Evolutionary conservation across 2,329 filamentous ascomycete species (phyloP).

Genomic region (Lecanicillium sp.): DNA sequence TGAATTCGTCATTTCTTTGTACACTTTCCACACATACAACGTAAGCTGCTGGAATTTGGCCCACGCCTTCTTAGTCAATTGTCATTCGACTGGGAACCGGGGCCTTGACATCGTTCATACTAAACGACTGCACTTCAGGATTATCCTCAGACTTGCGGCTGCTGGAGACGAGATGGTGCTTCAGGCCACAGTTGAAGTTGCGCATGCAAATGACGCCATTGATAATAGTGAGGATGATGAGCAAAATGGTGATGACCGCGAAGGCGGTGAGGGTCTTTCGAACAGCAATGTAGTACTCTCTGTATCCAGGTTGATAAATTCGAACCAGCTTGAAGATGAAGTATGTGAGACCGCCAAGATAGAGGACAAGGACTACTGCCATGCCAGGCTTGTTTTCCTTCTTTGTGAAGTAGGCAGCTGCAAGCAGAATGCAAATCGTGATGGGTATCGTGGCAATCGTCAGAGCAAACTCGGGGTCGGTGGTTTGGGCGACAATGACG

Average conservation of each 20-base stretch:
- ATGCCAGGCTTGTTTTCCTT: slow-evolving; percentile 76
- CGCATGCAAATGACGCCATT: slow-evolving; percentile 80
- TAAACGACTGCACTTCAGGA: slow-evolving; percentile 47
- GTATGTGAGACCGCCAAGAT: slow-evolving; percentile 83
- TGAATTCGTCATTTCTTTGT: slow-evolving; percentile 7
- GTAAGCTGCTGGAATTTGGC: not conserved
- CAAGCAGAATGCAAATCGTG: slow-evolving; percentile 79
- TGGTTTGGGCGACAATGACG: slow-evolving; percentile 69
- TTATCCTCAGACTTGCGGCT: slow-evolving; percentile 41
- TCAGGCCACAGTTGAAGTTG: slow-evolving; percentile 87
- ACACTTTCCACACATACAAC: slow-evolving; percentile 5
- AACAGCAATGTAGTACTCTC: slow-evolving; percentile 63
- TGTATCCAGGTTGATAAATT: slow-evolving; percentile 68
- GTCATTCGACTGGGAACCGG: slow-evolving; percentile 50
- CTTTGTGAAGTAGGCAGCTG: slow-evolving; percentile 77
- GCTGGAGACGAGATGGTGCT: slow-evolving; percentile 67
- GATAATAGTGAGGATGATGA: slow-evolving; percentile 81
- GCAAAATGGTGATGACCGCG: slow-evolving; percentile 80
- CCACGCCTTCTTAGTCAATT: slow-evolving; percentile 41
- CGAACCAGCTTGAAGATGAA: slow-evolving; percentile 97
- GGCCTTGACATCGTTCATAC: slow-evolving; percentile 48
- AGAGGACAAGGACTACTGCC: slow-evolving; percentile 69
- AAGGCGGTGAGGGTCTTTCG: slow-evolving; percentile 85
- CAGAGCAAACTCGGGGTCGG: slow-evolving; percentile 69
- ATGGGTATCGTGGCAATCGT: slow-evolving; percentile 86